phyloP scores from a whole-genome alignment of 1,284 basidiomycete species.

The Rhodotorula sp. region DNA sequence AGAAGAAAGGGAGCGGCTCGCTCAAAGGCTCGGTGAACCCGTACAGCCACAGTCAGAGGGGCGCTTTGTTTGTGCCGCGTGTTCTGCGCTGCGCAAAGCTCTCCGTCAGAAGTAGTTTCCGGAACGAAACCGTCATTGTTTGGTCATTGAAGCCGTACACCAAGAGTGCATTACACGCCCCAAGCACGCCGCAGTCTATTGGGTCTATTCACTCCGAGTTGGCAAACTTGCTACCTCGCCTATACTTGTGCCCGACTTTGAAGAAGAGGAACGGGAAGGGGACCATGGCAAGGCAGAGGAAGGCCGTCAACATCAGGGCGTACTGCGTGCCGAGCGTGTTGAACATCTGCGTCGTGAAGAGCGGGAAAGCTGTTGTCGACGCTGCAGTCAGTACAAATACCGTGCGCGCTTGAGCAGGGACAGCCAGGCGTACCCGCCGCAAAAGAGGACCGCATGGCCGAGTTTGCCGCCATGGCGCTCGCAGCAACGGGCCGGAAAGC shows the following conservation, averaged over 20 bases:
- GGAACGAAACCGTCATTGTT: too few relatives aligned
- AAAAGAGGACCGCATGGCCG: slow-evolving; percentile 65
- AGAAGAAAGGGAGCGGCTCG: too few relatives aligned
- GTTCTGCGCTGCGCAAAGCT: too few relatives aligned
- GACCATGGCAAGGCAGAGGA: slow-evolving; percentile 29
- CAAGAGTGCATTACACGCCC: background rate
- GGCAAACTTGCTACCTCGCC: slow-evolving; percentile 23
- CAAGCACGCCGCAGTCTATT: too few relatives aligned
- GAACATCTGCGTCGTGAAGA: slow-evolving; percentile 42
- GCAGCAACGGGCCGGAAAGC: slow-evolving; percentile 67
- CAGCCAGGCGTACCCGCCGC: slow-evolving; percentile 57
- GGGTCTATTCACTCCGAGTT: background rate
- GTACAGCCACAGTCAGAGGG: too few relatives aligned
- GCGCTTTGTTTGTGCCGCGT: too few relatives aligned
- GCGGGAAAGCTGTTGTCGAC: slow-evolving; percentile 24
- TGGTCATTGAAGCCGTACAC: too few relatives aligned
- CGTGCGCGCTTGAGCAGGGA: background rate
- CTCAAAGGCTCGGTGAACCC: too few relatives aligned
- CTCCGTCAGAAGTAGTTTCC: too few relatives aligned
- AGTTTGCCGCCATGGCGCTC: slow-evolving; percentile 73
- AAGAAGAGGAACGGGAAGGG: slow-evolving; percentile 42
- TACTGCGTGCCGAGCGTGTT: slow-evolving; percentile 22
- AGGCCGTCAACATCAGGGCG: slow-evolving; percentile 27
- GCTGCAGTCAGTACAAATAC: too few relatives aligned
- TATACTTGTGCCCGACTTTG: slow-evolving; percentile 29